Evolutionary conservation across 1,284 basidiomycete species (phyloP), one percentile per base, ranked within the genome.

Genomic region (Malassezia pachydermatis): DNA sequence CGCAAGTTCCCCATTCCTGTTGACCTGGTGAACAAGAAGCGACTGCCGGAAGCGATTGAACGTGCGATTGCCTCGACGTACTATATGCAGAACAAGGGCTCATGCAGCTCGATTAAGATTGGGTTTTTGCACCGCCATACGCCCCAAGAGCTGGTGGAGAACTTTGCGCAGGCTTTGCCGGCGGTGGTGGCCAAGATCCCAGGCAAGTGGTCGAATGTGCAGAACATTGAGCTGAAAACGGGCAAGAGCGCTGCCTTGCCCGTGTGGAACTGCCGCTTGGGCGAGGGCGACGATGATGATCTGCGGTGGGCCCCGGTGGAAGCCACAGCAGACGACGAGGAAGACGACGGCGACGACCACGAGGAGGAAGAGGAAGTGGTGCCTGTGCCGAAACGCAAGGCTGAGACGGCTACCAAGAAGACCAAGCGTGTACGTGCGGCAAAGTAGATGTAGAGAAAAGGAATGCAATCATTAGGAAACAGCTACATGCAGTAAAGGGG

Each of bases 1-100:
- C 95, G 95, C 75, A 98, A 96, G 48, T 56, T 90, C 72, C 92
- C 92, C 2, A 86, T 96, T 41, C 87, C 92, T 2, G 89, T 96
- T 32, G 83, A 81, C 62, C 67, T 98, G 41, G 81, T 78, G 11
- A 55, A 62, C 32, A 81, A 83, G 39, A 89, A 88, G 67, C 83
- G 89, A 72, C 76, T 96, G 52, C 90, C 92, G 72, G 78, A 77
- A 32, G 88, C 95, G 67, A 78, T 98, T 4, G 88, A 92, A 67
- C 80, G 81, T 32, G 90, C 90, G 10, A 83, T 98, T 56, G 81
- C 81, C 6, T 86, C 86, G 13, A 92, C 92, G 0, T 94, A 90
- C 73, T 87, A 89, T 81, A 82, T 88, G 70, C 86, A 62, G 42
- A 68, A 68, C 52, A 62, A 64, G 39, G 65, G 63, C 20, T 55